Evolutionary conservation across 1,284 basidiomycete species (phyloP), one percentile per base, ranked within the genome.

Genomic region (Boletus sp.): DNA sequence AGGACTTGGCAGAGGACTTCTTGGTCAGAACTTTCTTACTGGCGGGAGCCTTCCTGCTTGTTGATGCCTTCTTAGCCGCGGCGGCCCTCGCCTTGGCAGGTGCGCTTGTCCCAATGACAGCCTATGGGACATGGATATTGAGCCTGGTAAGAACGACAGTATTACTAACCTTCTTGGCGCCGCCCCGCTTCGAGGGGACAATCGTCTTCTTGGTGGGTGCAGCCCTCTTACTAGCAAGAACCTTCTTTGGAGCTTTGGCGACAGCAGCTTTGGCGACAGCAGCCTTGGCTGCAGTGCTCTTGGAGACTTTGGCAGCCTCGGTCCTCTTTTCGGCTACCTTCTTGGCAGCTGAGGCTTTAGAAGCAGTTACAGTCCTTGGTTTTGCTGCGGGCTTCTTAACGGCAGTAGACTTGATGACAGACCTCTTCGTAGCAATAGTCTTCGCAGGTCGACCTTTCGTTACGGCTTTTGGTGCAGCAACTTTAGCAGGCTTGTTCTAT

Each of bases 401-500:
- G 16, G 49, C 3, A 36, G 42, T 12, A 16, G 52, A 19, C 42
- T 47, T 68, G 30, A 30, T 27, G 3, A 54, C 9, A 10, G 49
- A 50, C 6, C 57, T 53, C 50, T 56, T 65, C 12, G 57, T 36
- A 5, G 59, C 41, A 23, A 51, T 54, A 12, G 58, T 48, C 57
- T 73, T 76, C 10, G 57, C 53, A 27, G 67, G 56, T 22, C 60
- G 57, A 6, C 48, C 55, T 56, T 72, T 76, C 6, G 67, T 50
- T 2, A 54, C 48, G 22, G 59, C 13, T 39, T 63, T 69, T 19
- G 65, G 41, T 23, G 55, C 57, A 41, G 48, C 40, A 44, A 33
- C 57, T 20, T 72, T 77, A 3, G 76, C 70, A 35, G 81, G 81
- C 59, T 84, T 83, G 65, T 82, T 83, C 81, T 84, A 35, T 38